A percentile compares a stretch with the other conserved stretches of the same genome.
Conservation (phyloP, 2,329 filamentous ascomycete species). For the Botrytis hyacinthi region DNA sequence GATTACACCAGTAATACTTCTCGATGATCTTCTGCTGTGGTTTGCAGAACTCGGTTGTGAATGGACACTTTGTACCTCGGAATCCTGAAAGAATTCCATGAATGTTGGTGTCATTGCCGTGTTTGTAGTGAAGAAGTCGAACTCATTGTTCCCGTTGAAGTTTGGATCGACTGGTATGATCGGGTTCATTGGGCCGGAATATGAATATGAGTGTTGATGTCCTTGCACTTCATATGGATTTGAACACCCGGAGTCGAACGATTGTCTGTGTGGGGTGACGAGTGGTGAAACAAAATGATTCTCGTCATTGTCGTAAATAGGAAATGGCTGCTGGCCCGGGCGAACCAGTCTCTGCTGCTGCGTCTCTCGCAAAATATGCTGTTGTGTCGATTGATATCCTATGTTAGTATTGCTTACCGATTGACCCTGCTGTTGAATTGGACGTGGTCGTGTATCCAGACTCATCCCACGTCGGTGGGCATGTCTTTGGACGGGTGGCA, state of each 20-base stretch:
- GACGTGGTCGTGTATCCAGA: constrained; percentile 69
- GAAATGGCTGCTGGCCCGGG: constrained; percentile 56
- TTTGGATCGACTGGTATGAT: constrained; percentile 40
- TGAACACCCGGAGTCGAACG: constrained; percentile 49
- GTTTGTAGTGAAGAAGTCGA: constrained; percentile 34
- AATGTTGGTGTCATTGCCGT: constrained; percentile 34
- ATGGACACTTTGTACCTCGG: constrained; percentile 27
- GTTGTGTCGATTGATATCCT: constrained; percentile 54
- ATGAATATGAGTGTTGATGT: constrained; percentile 31
- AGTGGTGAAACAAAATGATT: constrained; percentile 58
- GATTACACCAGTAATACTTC: constrained; percentile 60
- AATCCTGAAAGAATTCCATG: constrained; percentile 37
- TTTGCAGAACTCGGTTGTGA: constrained; percentile 28
- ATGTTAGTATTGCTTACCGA: constrained; percentile 56
- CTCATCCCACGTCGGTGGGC: constrained; percentile 80
- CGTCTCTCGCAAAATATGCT: constrained; percentile 85
- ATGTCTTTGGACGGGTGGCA: constrained; percentile 57
- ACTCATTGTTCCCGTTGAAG: constrained; percentile 36
- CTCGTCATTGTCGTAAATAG: constrained; percentile 44
- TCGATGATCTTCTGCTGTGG: constrained; percentile 36
- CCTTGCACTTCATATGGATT: constrained; percentile 35
- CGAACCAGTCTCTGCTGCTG: constrained; percentile 83
- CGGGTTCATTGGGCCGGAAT: constrained; percentile 47
- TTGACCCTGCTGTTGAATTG: constrained; percentile 43
- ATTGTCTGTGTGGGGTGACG: constrained; percentile 53